phyloP scores from a whole-genome alignment of 306 rosid species.

The Astragalus membranaceus region DNA sequence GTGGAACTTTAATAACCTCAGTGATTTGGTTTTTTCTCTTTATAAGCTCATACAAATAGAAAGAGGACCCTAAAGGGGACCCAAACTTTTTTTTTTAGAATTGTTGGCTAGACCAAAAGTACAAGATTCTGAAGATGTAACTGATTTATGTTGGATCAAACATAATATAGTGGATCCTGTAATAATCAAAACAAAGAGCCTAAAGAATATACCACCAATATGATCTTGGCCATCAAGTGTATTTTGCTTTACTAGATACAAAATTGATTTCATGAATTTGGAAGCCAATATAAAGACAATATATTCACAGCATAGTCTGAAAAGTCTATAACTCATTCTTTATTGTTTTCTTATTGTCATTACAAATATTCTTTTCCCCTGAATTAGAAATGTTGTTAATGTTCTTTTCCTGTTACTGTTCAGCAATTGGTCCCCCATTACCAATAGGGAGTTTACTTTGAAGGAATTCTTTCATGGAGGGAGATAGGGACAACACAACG shows the following conservation, averaged over 20 bases:
- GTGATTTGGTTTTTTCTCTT: background rate
- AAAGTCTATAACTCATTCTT: conserved; percentile 28
- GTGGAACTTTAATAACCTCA: background rate
- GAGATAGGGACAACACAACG: conserved; percentile 56
- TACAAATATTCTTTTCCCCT: conserved; percentile 12
- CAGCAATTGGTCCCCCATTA: conserved; percentile 66
- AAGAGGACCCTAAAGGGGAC: conserved; percentile 7
- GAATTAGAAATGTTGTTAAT: conserved; percentile 5
- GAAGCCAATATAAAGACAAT: conserved; percentile 25
- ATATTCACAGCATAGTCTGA: conserved; percentile 28
- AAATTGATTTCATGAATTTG: conserved; percentile 21
- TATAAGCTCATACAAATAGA: conserved; percentile 9
- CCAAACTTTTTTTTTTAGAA: conserved; percentile 2
- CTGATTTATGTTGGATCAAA: conserved; percentile 1
- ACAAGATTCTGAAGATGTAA: conserved; percentile 28
- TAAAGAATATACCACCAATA: conserved; percentile 23
- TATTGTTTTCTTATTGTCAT: conserved; percentile 24
- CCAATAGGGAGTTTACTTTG: conserved; percentile 56
- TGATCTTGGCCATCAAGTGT: conserved; percentile 16
- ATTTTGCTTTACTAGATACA: conserved; percentile 22
- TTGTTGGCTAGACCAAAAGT: conserved; percentile 22
- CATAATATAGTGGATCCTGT: conserved; percentile 27
- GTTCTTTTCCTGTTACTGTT: conserved; percentile 24
- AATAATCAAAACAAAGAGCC: conserved; percentile 19
- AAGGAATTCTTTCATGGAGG: conserved; percentile 40